Conservation (phyloP, 306 rosid species). For the Corylus americana region DNA sequence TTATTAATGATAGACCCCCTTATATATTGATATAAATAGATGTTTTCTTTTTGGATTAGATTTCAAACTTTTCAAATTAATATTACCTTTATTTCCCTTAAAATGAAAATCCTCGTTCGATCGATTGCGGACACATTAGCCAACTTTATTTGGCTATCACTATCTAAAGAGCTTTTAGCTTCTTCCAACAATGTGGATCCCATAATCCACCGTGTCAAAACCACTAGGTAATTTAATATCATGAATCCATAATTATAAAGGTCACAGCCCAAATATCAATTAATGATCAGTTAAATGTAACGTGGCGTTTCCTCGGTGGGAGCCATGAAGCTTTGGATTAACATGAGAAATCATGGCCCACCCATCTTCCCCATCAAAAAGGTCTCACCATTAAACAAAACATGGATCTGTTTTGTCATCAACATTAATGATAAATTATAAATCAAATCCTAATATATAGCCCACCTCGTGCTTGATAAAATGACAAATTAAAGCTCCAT, state of each 20-base stretch:
- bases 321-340: conserved; percentile 39
- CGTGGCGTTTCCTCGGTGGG: conserved; percentile 42
- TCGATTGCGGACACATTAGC: too few relatives aligned
- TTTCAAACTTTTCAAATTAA: too few relatives aligned
- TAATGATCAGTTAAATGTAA: conserved; percentile 24
- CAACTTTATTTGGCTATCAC: conserved; percentile 20
- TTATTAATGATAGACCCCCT: conserved; percentile 42
- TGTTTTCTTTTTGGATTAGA: too few relatives aligned
- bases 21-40: conserved; percentile 14
- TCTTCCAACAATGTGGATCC: conserved; percentile 46
- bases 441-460: conserved; percentile 17
- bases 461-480: conserved; percentile 32
- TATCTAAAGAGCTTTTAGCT: conserved; percentile 32
- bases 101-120: too few relatives aligned
- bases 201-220: conserved; percentile 34
- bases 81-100: too few relatives aligned
- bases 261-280: not conserved
- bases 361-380: conserved; percentile 27
- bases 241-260: conserved; percentile 10
- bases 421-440: conserved; percentile 26
- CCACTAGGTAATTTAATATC: conserved; percentile 25
- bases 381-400: conserved; percentile 27
- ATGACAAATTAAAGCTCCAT: conserved; percentile 33
- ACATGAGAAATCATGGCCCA: conserved; percentile 18
- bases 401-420: conserved; percentile 28